Conservation (phyloP, 768 basidiomycete species). For the Phylloporus sp. region DNA sequence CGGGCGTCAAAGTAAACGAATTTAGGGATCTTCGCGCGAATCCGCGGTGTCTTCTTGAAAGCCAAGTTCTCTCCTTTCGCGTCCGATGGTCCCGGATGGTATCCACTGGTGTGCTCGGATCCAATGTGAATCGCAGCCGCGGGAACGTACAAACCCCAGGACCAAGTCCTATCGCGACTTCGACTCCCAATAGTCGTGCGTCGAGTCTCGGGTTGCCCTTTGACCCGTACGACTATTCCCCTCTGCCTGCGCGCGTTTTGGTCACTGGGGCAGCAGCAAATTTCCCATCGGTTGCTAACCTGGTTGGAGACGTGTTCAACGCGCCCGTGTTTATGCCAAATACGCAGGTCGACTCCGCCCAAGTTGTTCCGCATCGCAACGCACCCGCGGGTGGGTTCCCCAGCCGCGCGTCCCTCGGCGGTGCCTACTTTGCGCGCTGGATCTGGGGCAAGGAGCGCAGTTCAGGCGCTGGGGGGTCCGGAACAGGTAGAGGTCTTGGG, state of each 20-base stretch:
- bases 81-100: slow-evolving; percentile 77
- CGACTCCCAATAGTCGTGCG: slow-evolving; percentile 23
- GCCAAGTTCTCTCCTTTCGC: slow-evolving; percentile 76
- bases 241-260: slow-evolving; percentile 63
- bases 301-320: slow-evolving; percentile 81
- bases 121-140: slow-evolving; percentile 29
- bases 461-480: slow-evolving; percentile 26
- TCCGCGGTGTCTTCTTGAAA: slow-evolving; percentile 81
- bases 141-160: slow-evolving; percentile 31
- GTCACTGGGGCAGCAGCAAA: slow-evolving; percentile 79
- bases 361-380: slow-evolving; percentile 64
- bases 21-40: slow-evolving; percentile 88
- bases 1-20: slow-evolving; percentile 82
- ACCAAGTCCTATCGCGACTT: slow-evolving; percentile 22
- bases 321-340: slow-evolving; percentile 71
- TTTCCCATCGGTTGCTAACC: slow-evolving; percentile 77
- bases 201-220: slow-evolving; percentile 61
- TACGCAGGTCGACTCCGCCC: slow-evolving; percentile 76
- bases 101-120: slow-evolving; percentile 62
- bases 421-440: slow-evolving; percentile 81
- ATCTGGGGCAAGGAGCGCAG: slow-evolving; percentile 70
- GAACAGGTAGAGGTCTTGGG: slow-evolving; percentile 39
- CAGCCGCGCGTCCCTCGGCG: slow-evolving; percentile 65
- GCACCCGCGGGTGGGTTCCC: slow-evolving; percentile 69
- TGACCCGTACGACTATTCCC: slow-evolving; percentile 71